Conservation (phyloP, 1,284 basidiomycete genomes). For the Cutaneotrichosporon dermatis region DNA sequence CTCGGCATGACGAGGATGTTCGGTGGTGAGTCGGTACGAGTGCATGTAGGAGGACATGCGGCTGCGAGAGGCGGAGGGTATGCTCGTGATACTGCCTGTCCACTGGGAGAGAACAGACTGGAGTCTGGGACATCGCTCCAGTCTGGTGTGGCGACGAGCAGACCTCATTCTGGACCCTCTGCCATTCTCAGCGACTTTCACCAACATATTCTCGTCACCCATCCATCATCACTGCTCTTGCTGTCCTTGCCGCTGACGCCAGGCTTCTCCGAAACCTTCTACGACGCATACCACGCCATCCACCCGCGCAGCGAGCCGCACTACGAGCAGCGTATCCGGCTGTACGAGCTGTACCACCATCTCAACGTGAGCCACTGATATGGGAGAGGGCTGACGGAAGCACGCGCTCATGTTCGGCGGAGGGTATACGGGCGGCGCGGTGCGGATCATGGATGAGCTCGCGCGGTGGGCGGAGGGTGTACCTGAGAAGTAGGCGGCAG, state of each 20-base stretch:
- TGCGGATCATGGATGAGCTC: slow-evolving; percentile 40
- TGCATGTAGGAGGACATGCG: no score
- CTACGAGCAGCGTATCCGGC: slow-evolving; percentile 63
- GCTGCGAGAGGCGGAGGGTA: no score
- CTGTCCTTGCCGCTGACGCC: slow-evolving; percentile 4
- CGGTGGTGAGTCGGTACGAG: slow-evolving; percentile 52
- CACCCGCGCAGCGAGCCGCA: slow-evolving; percentile 68
- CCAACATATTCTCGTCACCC: no score
- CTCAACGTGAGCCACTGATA: slow-evolving; percentile 55
- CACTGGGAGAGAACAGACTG: no score
- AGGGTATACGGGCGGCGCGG: slow-evolving; percentile 32
- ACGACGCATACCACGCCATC: slow-evolving; percentile 64
- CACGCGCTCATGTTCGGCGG: slow-evolving; percentile 47
- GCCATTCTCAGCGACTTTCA: no score
- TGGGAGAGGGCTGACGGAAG: slow-evolving; percentile 19
- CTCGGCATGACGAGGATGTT: slow-evolving; percentile 79
- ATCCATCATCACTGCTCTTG: no score
- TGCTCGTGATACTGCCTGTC: no score
- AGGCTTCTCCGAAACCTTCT: slow-evolving; percentile 66
- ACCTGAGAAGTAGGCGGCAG: neutral
- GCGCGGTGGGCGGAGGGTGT: slow-evolving; percentile 32
- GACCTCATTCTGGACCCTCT: no score
- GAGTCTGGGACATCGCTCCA: no score
- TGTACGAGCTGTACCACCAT: slow-evolving; percentile 84
- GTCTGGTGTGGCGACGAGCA: no score